Base-by-base conservation (phyloP, 2,329 filamentous ascomycete species). In the Aspergillus niger region DNA sequence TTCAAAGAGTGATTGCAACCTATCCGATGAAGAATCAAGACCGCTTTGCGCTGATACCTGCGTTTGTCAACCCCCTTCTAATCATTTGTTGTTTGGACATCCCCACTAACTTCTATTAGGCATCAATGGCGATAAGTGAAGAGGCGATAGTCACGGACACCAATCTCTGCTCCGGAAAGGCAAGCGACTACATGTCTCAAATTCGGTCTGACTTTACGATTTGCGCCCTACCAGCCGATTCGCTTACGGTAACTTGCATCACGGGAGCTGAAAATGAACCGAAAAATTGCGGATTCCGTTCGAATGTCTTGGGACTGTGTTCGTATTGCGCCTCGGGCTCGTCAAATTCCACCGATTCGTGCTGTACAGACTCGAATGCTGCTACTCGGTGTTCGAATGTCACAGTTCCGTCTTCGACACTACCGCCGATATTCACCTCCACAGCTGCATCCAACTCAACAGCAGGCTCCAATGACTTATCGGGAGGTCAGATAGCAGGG, bases 201-300 rank as follows among this genome's bases (percentile, higher is more conserved):
- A 94, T 99, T 65, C 86, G 93, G 69, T 91, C 95, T 55, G 95
- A 99, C 76, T 97, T 98, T 72, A 90, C 90, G 15, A 91, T 92
- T 66, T 99, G 95, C 74, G 87, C 92, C 8, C 81, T 94, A 43
- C 93, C 95, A 8, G 86, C 89, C n/a, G 82, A 90, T 62, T 89
- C 95, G 0, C 83, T 99, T 36, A 89, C 88, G 39, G 83, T 84
- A 26, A 82, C 79, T 56, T 99, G 95, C 76, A 88, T 98, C 52
- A 78, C 84, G 43, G 95, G 89, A 50, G 85, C 86, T 56, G 78
- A 83, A 43, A 99, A 99, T 70, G 92, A 99, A 79, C 87, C 89
- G 1, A 77, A 88, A 6, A 91, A 98, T 73, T 99, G 95, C 76
- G 95, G 95, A 50, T 99, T 89, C 74, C 85, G 84, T 43, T 84